A percentile compares a stretch with the other conserved stretches of the same genome.
Evolutionary conservation across 192 early-diverging fungal genomes (phyloP).

Genomic region (Linnemannia schmuckeri): DNA sequence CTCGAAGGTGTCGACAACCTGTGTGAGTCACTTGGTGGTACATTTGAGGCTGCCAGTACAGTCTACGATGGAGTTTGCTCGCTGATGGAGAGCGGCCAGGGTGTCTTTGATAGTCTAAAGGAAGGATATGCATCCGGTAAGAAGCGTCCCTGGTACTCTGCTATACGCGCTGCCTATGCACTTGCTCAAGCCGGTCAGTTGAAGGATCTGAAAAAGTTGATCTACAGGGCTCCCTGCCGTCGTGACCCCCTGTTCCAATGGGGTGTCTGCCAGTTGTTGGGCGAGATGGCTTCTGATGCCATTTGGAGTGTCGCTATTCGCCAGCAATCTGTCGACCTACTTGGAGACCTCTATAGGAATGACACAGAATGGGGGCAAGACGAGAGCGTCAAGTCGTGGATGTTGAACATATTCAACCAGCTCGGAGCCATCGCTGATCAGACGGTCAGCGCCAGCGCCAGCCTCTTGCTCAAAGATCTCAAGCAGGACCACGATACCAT

Average conservation of each 20-base stretch:
- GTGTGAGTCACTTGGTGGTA: neutral
- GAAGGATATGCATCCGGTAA: neutral
- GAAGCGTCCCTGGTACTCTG: too few species aligned
- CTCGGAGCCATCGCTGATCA: neutral
- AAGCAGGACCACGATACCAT: neutral
- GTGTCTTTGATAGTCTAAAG: neutral
- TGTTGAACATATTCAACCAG: neutral
- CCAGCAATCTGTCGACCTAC: too few species aligned
- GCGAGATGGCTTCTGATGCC: too few species aligned
- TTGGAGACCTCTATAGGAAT: too few species aligned
- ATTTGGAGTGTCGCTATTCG: too few species aligned
- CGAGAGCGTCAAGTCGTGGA: neutral
- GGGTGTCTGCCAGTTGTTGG: too few species aligned
- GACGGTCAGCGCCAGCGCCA: neutral
- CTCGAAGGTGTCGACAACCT: neutral
- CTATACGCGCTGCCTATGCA: neutral
- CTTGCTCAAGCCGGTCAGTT: neutral
- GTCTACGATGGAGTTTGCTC: neutral
- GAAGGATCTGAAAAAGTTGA: too few species aligned
- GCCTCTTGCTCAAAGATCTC: neutral
- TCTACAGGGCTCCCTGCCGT: too few species aligned
- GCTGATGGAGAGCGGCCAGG: neutral
- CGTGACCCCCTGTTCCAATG: too few species aligned
- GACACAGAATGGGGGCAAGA: too few species aligned
- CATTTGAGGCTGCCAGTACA: neutral